Evolutionary conservation across 2,329 filamentous ascomycete genomes (phyloP), one percentile per base, ranked within the genome.

Genomic region (Xylariales sp.): DNA sequence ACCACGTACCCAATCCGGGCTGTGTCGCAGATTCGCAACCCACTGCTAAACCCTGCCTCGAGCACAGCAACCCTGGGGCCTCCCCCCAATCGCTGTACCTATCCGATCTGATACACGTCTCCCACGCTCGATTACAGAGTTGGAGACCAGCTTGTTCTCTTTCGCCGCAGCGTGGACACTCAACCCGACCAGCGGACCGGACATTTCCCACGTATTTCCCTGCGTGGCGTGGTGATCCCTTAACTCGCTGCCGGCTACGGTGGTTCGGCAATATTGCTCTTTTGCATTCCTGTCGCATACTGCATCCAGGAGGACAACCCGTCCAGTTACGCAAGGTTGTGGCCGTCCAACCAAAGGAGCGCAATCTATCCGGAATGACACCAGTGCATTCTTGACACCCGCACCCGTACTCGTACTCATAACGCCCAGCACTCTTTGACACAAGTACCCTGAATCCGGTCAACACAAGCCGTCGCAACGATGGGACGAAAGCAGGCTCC

Each of bases 401-500:
- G 28, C 18, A 17, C 13, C 20, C 14, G 27, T 15, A 27, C 20
- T 37, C 34, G 25, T 27, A 28, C 34, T n/a, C n/a, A n/a, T n/a
- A n/a, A n/a, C n/a, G 13, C 34, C 33, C 24, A 29, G 15, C 15
- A 28, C 24, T 16, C 19, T 18, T 27, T 37, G 34, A 25, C 8
- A 8, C 15, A 37, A 37, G 34, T 27, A 29, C 34, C 18, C 24
- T 25, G 14, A 19, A 16, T 27, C n/a, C 34, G 19, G 16, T 45
- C 46, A 41, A 45, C 19, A 20, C 32, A 35, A 33, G 32, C 30
- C 35, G 37, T 41, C 46, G 27, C 28, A 38, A 38, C 43, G 48
- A 78, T 78, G 74, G 73, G 67, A 63, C 75, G 74, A 59, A 79
- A 76, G 62, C 62, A 70, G 54, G 72, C 68, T 61, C 75, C 74